Base-by-base conservation (phyloP, 2,329 filamentous ascomycete species). In the Trichoderma endophyticum region DNA sequence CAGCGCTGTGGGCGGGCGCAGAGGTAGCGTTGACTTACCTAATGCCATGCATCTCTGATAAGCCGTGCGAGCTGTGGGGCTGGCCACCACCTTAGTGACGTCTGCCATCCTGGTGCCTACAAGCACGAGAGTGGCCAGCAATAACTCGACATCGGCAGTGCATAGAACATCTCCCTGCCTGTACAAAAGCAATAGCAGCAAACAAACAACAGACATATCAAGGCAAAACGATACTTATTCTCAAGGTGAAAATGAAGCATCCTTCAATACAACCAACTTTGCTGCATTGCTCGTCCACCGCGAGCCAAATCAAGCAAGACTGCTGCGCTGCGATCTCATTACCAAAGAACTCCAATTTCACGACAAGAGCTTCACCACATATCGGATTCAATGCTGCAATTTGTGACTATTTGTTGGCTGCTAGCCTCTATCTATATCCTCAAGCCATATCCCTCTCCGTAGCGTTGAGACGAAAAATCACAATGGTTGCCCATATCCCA, bases 1-100 rank as follows among this genome's bases (percentile, higher is more conserved):
- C 71, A 18, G 30, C 26, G 64, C 21, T 39, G 34, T 34, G 62
- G 73, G 21, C 62, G 64, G 36, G 21, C n/a, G 18, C 2, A n/a
- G 21, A 75, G 70, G 80, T 81, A 81, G 69, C 72, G 24, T 30
- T 1, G 60, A 3, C 18, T 32, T 64, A 70, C 68, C 60, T 73
- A 43, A 68, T 36, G 63, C 56, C 56, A 9, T 43, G 60, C 36
- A 32, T 26, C 30, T 54, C 30, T 56, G 51, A 57, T 39, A 57
- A 66, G 70, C 51, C 63, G 26, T 59, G 36, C 28, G 21, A 18
- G 61, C 69, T 67, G 62, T 43, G 68, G 61, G 57, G 39, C 70
- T 54, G 51, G 64, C 71, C 71, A 60, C 65, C 71, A 72, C 71
- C 63, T 71, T 28, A 75, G 75, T 76, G 75, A 76, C 75, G 75